Percentiles rank a stretch among this genome's conserved stretches.
Evolutionary conservation across 768 basidiomycete genomes (phyloP).

Genomic region (Russula compacta): DNA sequence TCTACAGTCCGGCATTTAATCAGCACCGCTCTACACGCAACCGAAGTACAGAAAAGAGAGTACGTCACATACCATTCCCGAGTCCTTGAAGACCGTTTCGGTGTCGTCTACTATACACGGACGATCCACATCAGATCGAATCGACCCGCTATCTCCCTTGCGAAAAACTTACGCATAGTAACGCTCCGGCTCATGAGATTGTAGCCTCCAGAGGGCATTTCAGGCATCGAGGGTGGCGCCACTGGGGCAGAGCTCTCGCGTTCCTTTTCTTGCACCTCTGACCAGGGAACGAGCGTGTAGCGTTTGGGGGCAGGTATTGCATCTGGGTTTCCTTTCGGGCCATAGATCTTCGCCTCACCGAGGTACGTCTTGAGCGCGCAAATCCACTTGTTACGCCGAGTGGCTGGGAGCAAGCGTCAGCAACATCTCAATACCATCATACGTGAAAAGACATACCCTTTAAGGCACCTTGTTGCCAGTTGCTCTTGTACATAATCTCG

Average conservation of each 20-base stretch:
- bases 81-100: slow-evolving; percentile 40
- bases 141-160: background rate
- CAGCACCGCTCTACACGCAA: slow-evolving; percentile 8
- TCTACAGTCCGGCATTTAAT: slow-evolving; percentile 11
- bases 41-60: background rate
- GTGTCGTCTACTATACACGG: slow-evolving; percentile 30
- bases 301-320: slow-evolving; percentile 43
- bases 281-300: slow-evolving; percentile 71
- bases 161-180: slow-evolving; percentile 4
- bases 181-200: slow-evolving; percentile 8
- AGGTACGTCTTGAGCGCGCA: slow-evolving; percentile 73
- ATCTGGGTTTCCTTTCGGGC: slow-evolving; percentile 50
- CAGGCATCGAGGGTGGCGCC: slow-evolving; percentile 20
- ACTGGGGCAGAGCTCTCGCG: background rate
- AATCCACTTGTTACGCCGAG: slow-evolving; percentile 86
- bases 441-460: slow-evolving; percentile 37
- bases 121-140: background rate
- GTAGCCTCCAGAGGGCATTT: slow-evolving; percentile 20
- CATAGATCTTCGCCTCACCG: slow-evolving; percentile 62
- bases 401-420: slow-evolving; percentile 33
- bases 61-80: slow-evolving; percentile 20
- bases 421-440: background rate
- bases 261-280: slow-evolving; percentile 39
- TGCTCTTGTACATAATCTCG: slow-evolving; percentile 85
- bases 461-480: slow-evolving; percentile 70